Percentiles rank a stretch among this genome's conserved stretches.
Evolutionary conservation across 306 rosid genomes (phyloP).

Genomic region (Cicer bijugum): DNA sequence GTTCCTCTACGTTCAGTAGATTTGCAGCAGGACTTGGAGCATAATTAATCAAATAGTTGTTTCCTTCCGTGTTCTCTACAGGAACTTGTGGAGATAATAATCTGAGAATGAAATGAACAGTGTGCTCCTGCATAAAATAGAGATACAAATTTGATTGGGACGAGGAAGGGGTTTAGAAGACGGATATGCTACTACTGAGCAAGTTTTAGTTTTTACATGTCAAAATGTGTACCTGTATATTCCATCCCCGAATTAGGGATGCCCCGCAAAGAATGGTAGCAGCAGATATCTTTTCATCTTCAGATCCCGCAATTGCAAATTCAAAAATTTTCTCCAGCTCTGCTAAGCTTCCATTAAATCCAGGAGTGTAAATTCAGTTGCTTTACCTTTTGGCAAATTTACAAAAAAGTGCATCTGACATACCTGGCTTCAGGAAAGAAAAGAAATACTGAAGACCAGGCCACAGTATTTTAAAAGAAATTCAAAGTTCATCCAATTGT

Average conservation of each 20-base stretch:
- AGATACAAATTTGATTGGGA: constrained; percentile 40
- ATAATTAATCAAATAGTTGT: constrained; percentile 72
- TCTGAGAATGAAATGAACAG: constrained; percentile 81
- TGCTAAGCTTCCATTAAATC: constrained; percentile 99
- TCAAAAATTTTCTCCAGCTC: constrained; percentile 89
- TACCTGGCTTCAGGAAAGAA: constrained; percentile 88
- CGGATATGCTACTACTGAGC: constrained; percentile 20
- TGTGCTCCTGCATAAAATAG: constrained; percentile 79
- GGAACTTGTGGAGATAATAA: constrained; percentile 86
- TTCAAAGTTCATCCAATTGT: constrained; percentile 46
- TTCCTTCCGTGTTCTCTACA: constrained; percentile 60
- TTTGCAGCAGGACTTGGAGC: constrained; percentile 97
- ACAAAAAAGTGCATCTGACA: constrained; percentile 93
- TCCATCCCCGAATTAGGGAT: constrained; percentile 91
- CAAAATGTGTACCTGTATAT: constrained; percentile 74
- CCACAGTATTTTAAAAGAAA: constrained; percentile 43
- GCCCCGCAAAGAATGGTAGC: constrained; percentile 94
- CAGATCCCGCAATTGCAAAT: constrained; percentile 83
- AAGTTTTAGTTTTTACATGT: constrained; percentile 31
- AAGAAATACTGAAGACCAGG: constrained; percentile 86
- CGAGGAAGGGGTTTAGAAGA: constrained; percentile 25
- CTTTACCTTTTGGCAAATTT: constrained; percentile 79
- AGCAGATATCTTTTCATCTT: constrained; percentile 90
- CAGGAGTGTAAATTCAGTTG: constrained; percentile 99
- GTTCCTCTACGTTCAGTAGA: constrained; percentile 84